Percentiles rank a stretch among this genome's conserved stretches.
These are phyloP conservation scores for Tylopilus felleus DNA, from an alignment of 768 basidiomycete genomes.

Conservation along the genomic window DNA sequence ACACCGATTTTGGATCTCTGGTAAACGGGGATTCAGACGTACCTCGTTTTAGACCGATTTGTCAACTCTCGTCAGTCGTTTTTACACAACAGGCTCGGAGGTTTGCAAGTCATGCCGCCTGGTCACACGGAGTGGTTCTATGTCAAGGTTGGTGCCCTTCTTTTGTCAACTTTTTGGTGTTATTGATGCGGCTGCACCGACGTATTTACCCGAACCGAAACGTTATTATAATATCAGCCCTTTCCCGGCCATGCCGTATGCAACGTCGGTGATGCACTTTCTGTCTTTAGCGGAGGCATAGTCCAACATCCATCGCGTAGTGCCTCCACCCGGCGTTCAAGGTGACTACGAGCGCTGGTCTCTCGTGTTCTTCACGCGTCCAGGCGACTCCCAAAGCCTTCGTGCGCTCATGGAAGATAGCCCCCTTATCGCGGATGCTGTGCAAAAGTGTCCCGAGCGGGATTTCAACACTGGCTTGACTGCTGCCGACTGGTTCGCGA, in stretches of 20 bases:
- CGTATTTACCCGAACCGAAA: neutral
- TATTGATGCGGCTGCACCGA: neutral
- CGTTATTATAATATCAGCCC: constrained; percentile 39
- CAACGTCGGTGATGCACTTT: constrained; percentile 60
- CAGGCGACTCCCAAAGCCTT: constrained; percentile 50
- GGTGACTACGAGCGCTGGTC: constrained; percentile 56
- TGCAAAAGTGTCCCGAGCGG: constrained; percentile 35
- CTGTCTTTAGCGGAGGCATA: constrained; percentile 63
- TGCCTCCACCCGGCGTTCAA: constrained; percentile 61
- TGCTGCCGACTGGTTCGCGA: constrained; percentile 39
- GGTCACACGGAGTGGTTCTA: constrained; percentile 65
- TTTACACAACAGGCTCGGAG: constrained; percentile 67
- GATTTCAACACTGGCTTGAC: constrained; percentile 37
- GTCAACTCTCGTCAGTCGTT: constrained; percentile 44
- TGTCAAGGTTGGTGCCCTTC: constrained; percentile 42
- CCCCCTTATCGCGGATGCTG: constrained; percentile 44
- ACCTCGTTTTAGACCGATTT: neutral
- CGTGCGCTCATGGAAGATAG: constrained; percentile 53
- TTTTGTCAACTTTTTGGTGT: neutral
- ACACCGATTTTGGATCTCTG: constrained; percentile 74
- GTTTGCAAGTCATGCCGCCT: constrained; percentile 64
- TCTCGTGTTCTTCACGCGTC: constrained; percentile 65
- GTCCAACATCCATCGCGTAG: constrained; percentile 62
- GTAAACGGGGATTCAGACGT: constrained; percentile 38
- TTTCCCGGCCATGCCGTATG: constrained; percentile 56